Percentiles rank a stretch among this genome's conserved stretches.
These are phyloP conservation scores for Linum usitatissimum DNA, from an alignment of 345 rosid genomes.

Conservation along the genomic window DNA sequence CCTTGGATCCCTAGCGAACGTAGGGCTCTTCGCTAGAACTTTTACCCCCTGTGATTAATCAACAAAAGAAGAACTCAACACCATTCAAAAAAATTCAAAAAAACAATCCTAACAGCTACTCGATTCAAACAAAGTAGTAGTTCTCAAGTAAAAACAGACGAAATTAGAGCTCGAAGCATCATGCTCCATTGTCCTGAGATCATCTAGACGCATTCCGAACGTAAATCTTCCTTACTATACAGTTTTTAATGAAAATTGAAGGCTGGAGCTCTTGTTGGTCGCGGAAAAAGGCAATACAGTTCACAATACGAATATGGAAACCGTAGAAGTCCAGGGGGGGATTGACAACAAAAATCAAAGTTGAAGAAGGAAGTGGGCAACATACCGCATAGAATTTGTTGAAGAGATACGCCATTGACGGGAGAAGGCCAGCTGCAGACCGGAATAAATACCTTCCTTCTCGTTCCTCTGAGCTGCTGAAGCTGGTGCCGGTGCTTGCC, in stretches of 20 bases:
- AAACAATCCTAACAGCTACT: neutral
- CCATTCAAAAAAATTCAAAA: neutral
- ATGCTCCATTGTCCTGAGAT: neutral
- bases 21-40: slow-evolving; percentile 51
- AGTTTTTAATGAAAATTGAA: neutral
- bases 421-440: neutral
- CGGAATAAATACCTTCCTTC: neutral
- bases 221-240: neutral
- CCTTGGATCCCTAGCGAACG: slow-evolving; percentile 59
- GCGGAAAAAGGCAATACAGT: neutral
- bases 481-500: neutral
- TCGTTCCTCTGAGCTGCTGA: neutral
- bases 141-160: neutral
- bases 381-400: slow-evolving; percentile 38
- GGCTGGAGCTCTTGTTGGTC: too few species aligned
- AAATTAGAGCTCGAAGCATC: neutral
- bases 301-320: neutral
- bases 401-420: slow-evolving; percentile 33
- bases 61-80: neutral
- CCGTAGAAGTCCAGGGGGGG: neutral
- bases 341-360: neutral
- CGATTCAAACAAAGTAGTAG: neutral
- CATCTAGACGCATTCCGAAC: neutral
- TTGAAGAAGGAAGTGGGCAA: neutral
- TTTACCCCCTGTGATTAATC: slow-evolving; percentile 49